Base-by-base conservation (phyloP, 192 early-diverging fungal genomes). In the Backusella morwellensis region DNA sequence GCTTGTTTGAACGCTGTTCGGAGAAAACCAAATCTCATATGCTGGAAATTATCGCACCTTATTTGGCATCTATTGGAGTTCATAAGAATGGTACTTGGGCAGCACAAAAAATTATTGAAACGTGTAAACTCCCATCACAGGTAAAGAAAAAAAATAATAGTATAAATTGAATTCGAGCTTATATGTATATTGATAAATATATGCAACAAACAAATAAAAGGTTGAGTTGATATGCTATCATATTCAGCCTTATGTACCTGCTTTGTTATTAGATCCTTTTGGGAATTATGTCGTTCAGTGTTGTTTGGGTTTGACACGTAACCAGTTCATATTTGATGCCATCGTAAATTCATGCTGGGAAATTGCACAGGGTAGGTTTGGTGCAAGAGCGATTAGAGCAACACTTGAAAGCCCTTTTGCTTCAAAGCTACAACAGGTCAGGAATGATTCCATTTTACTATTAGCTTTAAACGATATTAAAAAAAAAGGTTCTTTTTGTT, bases 1-100 rank as follows among this genome's bases (percentile, higher is more conserved):
- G 92, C 70, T 79, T 98, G 19, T 90, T 97, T 75, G 97, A 98
- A 79, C 90, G 92, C 36, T 89, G 91, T 69, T 75, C 79, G 35
- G 90, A 95, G 35, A 79, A 86, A 29, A 90, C 93, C 75, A 92
- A 91, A 66, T 87, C 90, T 29, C 88, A 86, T 41, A 88, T 98
- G 80, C 85, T 96, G 34, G 89, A 93, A 75, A 82, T 87, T 47
- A 88, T 98, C 66, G 90, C 92, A 0, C 93, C 94, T 35, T 89
- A 96, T 75, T 86, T 97, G 78, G 93, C 95, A 6, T 87, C 94
- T 2, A 91, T 98, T 21, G 95, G 95, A 66, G 89, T 96, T 77
- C 97, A 98, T 87, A 98, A 98, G 85, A 97, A 98, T 84, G 97
- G 97, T 19, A 98, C 97, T 1, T 98, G 97, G 97, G 95, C 94